Conservation (phyloP, 805 yeast species). For the Brettanomyces nanus region DNA sequence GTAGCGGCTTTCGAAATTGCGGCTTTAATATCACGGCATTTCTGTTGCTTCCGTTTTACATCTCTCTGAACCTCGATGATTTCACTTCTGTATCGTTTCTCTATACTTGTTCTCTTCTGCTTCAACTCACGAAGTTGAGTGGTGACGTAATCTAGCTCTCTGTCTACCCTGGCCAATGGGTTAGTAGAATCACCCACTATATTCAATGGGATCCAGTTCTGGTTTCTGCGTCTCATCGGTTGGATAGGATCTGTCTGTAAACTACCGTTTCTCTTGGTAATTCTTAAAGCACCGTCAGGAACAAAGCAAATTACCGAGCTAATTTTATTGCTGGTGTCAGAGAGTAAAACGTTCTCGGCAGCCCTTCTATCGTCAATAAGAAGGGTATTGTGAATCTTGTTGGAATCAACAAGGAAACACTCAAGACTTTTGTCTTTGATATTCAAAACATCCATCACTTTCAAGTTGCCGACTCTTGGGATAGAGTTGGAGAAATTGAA, state of each 20-base stretch:
- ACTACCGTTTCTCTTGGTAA: slow-evolving; percentile 19
- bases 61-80: slow-evolving; percentile 10
- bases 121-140: slow-evolving; percentile 1
- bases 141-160: slow-evolving; percentile 7
- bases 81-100: slow-evolving; percentile 1
- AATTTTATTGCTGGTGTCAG: slow-evolving; percentile 20
- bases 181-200: slow-evolving; percentile 18
- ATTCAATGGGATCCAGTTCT: slow-evolving; percentile 13
- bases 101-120: slow-evolving; percentile 1
- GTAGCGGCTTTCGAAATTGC: slow-evolving; percentile 28
- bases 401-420: slow-evolving; percentile 57
- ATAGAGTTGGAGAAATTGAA: slow-evolving; percentile 43
- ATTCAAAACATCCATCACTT: slow-evolving; percentile 54
- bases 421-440: slow-evolving; percentile 46
- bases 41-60: slow-evolving; percentile 5
- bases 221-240: slow-evolving; percentile 8
- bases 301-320: slow-evolving; percentile 20
- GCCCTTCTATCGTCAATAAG: slow-evolving; percentile 41
- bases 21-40: slow-evolving; percentile 8
- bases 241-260: slow-evolving; percentile 25
- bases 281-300: slow-evolving; percentile 17
- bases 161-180: slow-evolving; percentile 12
- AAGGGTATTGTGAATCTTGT: slow-evolving; percentile 49
- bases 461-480: slow-evolving; percentile 33
- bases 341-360: slow-evolving; percentile 39